Base-by-base conservation (phyloP, 2,329 filamentous ascomycete species). In the Alternaria viburni region DNA sequence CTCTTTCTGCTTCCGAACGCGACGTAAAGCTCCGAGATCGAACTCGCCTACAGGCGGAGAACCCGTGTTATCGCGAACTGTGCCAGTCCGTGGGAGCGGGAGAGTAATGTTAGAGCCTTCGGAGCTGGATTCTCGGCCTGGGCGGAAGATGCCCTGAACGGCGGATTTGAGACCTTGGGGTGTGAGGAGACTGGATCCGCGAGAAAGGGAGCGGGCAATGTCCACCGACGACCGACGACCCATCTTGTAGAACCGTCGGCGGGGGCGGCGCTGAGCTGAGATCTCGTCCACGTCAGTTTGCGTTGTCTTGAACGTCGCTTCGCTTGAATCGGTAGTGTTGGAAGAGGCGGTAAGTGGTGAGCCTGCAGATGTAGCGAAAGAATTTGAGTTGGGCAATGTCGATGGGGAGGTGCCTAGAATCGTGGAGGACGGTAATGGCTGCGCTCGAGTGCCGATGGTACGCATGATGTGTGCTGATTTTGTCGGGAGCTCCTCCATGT, bases 401-500 rank as follows among this genome's bases (percentile, higher is more conserved):
- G 59, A 61, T 9, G 57, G 64, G 6, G 51, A 56, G 4, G 61
- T 47, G n/a, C 49, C 50, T 17, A 52, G 50, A 23, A 59, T 59
- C 11, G 56, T 19, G 5, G 41, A 55, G 9, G 57, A 56, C 3
- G 51, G 51, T 2, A 54, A 9, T 6, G 59, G 55, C 5, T 21
- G 52, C 2, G 19, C n/a, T 7, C 56, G 61, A 19, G 21, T 69
- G 17, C 77, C 78, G 12, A 83, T 77, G 21, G 64, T 76, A 32
- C 74, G 72, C 26, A 82, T 71, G 32, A 80, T 67, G 3, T 66
- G 58, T 9, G 79, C 73, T 19, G 82, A 72, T n/a, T 78, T 75
- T 19, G 77, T 67, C 1, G 78, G 81, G 6, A 84, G 77, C 4
- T 59, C 54, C 11, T 67, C 50, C 12, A 68, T 63, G 12, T 82